A percentile compares a stretch with the other conserved stretches of the same genome.
Evolutionary conservation across 169 alveolate species (phyloP).

Genomic region (Miamiensis avidus): DNA sequence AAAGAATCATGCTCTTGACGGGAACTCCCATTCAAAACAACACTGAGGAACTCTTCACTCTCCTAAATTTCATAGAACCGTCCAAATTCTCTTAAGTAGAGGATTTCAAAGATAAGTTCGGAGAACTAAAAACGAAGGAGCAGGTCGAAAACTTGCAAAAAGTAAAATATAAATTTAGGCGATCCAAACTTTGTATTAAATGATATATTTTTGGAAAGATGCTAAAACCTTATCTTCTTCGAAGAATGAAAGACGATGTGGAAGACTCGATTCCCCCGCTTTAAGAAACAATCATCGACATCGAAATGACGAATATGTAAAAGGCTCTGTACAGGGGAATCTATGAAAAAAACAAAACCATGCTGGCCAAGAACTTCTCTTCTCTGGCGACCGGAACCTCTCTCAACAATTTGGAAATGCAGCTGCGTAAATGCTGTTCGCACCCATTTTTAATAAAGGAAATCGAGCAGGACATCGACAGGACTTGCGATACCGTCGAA

Average conservation of each 20-base stretch:
- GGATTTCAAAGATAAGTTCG: slow-evolving; percentile 77
- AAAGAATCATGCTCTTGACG: slow-evolving; percentile 82
- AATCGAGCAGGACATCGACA: slow-evolving; percentile 83
- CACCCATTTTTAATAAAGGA: slow-evolving; percentile 94
- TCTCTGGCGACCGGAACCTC: slow-evolving; percentile 70
- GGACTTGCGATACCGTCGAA: slow-evolving; percentile 43
- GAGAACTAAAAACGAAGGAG: slow-evolving; percentile 76
- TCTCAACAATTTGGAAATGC: slow-evolving; percentile 89
- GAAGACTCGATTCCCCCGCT: slow-evolving; percentile 90
- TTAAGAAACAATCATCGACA: slow-evolving; percentile 92
- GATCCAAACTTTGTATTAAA: background rate
- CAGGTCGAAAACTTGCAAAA: slow-evolving; percentile 79
- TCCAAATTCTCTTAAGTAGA: slow-evolving; percentile 74
- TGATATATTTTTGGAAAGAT: background rate
- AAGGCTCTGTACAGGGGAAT: slow-evolving; percentile 88
- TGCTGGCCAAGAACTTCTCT: slow-evolving; percentile 65
- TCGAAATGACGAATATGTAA: slow-evolving; percentile 88
- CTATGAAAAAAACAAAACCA: slow-evolving; percentile 80
- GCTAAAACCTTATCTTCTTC: slow-evolving; percentile 85
- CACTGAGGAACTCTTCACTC: slow-evolving; percentile 90
- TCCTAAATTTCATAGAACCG: slow-evolving; percentile 93
- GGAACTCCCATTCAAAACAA: slow-evolving; percentile 94
- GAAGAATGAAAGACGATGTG: slow-evolving; percentile 91
- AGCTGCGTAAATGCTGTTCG: slow-evolving; percentile 93
- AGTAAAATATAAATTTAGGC: slow-evolving; percentile 4